Base-by-base conservation (phyloP, 1,284 basidiomycete genomes). In the Chalciporus sp. region DNA sequence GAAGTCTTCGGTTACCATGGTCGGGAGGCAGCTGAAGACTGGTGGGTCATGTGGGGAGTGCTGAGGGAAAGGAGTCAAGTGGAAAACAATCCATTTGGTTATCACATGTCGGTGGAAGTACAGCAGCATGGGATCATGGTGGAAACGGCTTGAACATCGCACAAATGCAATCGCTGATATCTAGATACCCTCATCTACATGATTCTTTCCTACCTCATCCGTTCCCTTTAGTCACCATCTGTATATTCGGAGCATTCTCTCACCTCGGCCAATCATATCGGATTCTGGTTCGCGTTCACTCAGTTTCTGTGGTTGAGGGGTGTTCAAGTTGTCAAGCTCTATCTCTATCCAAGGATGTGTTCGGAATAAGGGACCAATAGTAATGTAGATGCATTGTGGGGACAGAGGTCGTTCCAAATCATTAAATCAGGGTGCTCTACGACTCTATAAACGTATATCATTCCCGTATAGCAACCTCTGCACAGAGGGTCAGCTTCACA, bases 401-500 rank as follows among this genome's bases (percentile, higher is more conserved):
- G 14, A 42, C 16, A 17, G n/a, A 39, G 35, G 20, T 41, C 16
- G 40, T 42, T 52, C 35, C 31, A 43, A 23, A 39, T 55, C 48
- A 58, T 56, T 26, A 55, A 39, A 47, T 35, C 42, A 23, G 40
- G 44, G 45, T 46, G 43, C 23, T 39, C 46, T 42, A 49, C 40
- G 26, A 51, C 44, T 59, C 61, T 61, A 61, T 35, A 48, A 53
- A 35, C 39, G 54, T 51, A 53, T 51, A 35, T 71, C 51, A 71
- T 44, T 69, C 70, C 33, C 86, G 84, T 73, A 89, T 89, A 40
- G 84, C 83, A 55, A 80, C 83, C 74, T 90, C 86, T 90, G 74
- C 51, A 67, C 59, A 49, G 53, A 16, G 23, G 27, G n/a, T 67
- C 52, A 71, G 53, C 9, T 40, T 37, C 52, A 37, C 20, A 33